Evolutionary conservation across 495 filamentous ascomycete species (phyloP).

Genomic region (Neurospora sp.): DNA sequence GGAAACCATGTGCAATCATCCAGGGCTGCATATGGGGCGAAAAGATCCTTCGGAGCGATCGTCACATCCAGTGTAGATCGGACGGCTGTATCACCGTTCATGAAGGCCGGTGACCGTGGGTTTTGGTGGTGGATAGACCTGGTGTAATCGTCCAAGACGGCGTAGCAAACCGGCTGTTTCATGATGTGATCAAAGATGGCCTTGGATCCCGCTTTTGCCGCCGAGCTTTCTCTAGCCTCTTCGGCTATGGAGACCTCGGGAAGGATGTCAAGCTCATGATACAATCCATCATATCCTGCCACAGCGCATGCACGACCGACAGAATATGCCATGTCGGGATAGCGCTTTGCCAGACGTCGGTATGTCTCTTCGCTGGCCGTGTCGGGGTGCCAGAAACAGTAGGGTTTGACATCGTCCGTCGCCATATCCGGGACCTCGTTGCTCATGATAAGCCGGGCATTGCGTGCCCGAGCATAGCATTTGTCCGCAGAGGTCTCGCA

Average conservation of each 20-base stretch:
- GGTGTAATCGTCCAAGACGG: conserved; percentile 12
- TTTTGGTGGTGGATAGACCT: conserved; percentile 1
- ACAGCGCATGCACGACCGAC: conserved; percentile 12
- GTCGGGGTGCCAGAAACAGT: conserved; percentile 37
- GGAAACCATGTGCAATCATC: no score
- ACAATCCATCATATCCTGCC: conserved; percentile 8
- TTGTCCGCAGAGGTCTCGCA: neutral
- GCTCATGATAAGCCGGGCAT: conserved; percentile 33
- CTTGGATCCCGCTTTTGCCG: neutral
- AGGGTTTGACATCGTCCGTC: conserved; percentile 20
- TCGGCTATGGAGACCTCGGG: conserved; percentile 12
- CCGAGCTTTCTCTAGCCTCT: conserved; percentile 7
- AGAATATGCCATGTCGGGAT: conserved; percentile 8
- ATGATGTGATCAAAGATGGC: conserved; percentile 9
- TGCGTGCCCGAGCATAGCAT: conserved; percentile 13
- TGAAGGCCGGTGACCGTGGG: neutral
- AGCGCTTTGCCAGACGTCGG: conserved; percentile 11
- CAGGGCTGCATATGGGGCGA: no score
- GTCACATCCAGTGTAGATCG: conserved; percentile 1
- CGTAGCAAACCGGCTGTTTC: conserved; percentile 1
- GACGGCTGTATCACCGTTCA: conserved; percentile 14
- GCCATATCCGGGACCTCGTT: conserved; percentile 24
- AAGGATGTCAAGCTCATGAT: conserved; percentile 9
- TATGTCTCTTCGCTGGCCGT: conserved; percentile 26
- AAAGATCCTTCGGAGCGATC: neutral